Evolutionary conservation across 208 protist species (phyloP).

Genomic region (Wallacemonas rigidus): DNA sequence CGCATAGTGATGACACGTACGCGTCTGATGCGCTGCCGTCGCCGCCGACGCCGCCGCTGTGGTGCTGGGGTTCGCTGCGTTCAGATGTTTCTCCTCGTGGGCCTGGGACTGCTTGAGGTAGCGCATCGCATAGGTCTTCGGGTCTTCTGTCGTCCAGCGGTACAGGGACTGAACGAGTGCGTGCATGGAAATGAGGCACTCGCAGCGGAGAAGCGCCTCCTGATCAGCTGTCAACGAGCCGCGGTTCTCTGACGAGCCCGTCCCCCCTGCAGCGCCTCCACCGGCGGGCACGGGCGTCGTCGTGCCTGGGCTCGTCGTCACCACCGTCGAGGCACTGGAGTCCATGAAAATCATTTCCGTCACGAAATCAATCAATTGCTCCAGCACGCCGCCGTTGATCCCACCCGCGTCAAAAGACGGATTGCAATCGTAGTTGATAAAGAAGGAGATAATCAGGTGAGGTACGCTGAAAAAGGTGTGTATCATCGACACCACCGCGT

Average conservation of each 20-base stretch:
- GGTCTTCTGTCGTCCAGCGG: conserved; percentile 81
- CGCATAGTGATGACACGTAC: neutral
- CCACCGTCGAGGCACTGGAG: conserved; percentile 7
- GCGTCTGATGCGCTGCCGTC: neutral
- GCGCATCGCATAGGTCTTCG: conserved; percentile 46
- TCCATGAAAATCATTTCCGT: conserved; percentile 62
- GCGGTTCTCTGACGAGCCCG: neutral
- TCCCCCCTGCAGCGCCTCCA: neutral
- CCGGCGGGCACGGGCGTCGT: conserved; percentile 13
- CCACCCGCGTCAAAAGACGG: conserved; percentile 70
- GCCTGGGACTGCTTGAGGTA: conserved; percentile 9
- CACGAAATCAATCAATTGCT: conserved; percentile 77
- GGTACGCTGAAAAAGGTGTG: conserved; percentile 63
- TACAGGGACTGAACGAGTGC: conserved; percentile 63
- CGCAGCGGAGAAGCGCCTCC: conserved; percentile 72
- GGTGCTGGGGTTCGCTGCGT: conserved; percentile 18
- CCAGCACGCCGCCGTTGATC: conserved; percentile 75
- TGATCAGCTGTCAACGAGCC: conserved; percentile 73
- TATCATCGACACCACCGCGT: conserved; percentile 74
- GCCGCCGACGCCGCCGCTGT: conserved; percentile 12
- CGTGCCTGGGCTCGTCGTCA: neutral
- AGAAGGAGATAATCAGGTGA: conserved; percentile 74
- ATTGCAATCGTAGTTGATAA: conserved; percentile 90
- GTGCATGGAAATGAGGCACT: conserved; percentile 67
- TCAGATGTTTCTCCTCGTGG: neutral